Conservation (phyloP, 805 yeast genomes). For the Saturnispora serradocipensis region DNA sequence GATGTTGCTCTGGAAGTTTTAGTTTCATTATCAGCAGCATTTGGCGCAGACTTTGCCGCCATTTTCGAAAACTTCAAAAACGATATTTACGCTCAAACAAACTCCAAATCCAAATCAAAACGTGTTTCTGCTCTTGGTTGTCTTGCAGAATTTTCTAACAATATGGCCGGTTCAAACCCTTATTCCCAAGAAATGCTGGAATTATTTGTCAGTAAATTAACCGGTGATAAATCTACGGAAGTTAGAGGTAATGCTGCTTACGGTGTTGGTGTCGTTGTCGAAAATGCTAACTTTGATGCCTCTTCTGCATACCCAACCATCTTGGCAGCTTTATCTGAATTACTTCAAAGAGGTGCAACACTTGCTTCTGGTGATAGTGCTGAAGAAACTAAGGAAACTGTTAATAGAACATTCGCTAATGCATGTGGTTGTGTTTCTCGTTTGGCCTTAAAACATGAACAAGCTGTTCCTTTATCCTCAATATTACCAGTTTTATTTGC, state of each 20-base stretch:
- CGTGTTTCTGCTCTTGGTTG: slow-evolving; percentile 83
- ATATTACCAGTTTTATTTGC: slow-evolving; percentile 64
- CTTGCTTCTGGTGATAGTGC: slow-evolving; percentile 56
- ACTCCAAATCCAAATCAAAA: slow-evolving; percentile 58
- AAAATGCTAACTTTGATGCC: slow-evolving; percentile 44
- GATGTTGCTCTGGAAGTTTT: slow-evolving; percentile 84
- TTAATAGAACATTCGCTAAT: slow-evolving; percentile 81
- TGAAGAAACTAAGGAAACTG: slow-evolving; percentile 69
- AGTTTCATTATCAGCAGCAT: slow-evolving; percentile 63
- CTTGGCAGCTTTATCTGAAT: slow-evolving; percentile 56
- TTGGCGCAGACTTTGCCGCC: slow-evolving; percentile 66
- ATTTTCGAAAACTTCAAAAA: slow-evolving; percentile 68
- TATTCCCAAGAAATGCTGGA: slow-evolving; percentile 62
- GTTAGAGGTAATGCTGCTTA: slow-evolving; percentile 94
- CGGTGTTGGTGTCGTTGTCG: slow-evolving; percentile 78
- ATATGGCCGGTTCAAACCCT: slow-evolving; percentile 59
- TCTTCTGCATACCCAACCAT: slow-evolving; percentile 58
- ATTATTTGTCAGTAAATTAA: slow-evolving; percentile 57
- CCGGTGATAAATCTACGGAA: slow-evolving; percentile 70
- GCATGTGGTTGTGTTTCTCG: slow-evolving; percentile 97
- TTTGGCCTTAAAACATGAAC: slow-evolving; percentile 65
- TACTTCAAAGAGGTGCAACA: slow-evolving; percentile 65
- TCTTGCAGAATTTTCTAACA: slow-evolving; percentile 78
- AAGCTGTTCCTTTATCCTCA: slow-evolving; percentile 66
- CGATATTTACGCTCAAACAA: slow-evolving; percentile 45